Base-by-base conservation (phyloP, 75 land plant species). In the Cunninghamia lanceolata region DNA sequence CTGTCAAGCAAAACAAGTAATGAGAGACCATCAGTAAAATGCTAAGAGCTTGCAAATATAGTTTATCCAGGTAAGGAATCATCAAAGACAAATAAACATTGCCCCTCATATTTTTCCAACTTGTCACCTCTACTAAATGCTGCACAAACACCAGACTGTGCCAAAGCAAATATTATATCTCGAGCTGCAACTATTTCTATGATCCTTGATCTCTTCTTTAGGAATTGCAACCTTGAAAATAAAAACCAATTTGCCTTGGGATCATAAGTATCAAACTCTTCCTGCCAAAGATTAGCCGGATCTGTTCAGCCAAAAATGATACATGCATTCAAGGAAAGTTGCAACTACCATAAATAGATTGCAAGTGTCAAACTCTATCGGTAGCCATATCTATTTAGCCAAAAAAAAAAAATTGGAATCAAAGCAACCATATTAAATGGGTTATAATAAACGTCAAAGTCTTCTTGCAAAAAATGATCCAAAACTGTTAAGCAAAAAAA, bases 81-180 rank as follows among this genome's bases (percentile, higher is more conserved):
- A 25, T 63, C 30, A 0, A 5, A 63, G 30, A 63, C 25, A 21
- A 25, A n/a, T 63, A 38, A 73, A 59, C 30, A 13, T 83, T 52
- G 39, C 47, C n/a, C 1, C 68, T 63, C 28, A 43, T 66, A 15
- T 4, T 85, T 35, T 43, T 1, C 73, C 0, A 39, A 89, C 91
- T 92, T 52, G 84, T 68, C 70, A 93, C 94, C 92, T 88, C 96
- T 75, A 63, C 97, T 95, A 82, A 98, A 98, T 17, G 99, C 99
- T 76, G 99, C 99, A 91, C 99, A 98, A 34, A 98, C 85, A 71
- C 99, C 99, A 63, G 99, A 98, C 39, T 98, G 97, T 11, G 99
- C 94, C 74, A 98, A 91, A 43, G 99, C 99, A 91, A 98, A 98
- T 16, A 96, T 94, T 52, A 95, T 91, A 82, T 95, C 99, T 59